These are phyloP conservation scores for Alternaria ventricosa DNA, from an alignment of 2,329 filamentous ascomycete genomes.

Conservation along the genomic window DNA sequence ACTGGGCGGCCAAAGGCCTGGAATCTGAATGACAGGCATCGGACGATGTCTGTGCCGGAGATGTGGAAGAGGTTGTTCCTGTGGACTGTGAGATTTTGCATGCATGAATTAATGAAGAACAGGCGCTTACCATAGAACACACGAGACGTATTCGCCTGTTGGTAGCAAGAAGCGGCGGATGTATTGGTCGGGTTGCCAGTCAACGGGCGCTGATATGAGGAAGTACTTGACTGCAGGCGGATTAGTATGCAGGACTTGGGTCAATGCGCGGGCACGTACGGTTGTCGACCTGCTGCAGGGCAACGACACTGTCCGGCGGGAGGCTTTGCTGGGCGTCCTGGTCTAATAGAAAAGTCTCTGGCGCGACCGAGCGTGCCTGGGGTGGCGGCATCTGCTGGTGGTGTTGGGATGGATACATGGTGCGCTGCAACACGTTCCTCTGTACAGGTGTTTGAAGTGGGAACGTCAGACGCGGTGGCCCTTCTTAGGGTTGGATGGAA, in stretches of 20 bases:
- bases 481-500: constrained; percentile 24
- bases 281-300: constrained; percentile 97
- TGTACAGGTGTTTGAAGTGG: constrained; percentile 35
- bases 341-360: constrained; percentile 98
- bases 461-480: constrained; percentile 38
- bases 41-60: constrained; percentile 96
- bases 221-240: constrained; percentile 88
- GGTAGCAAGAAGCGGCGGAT: constrained; percentile 94
- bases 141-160: constrained; percentile 98
- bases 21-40: constrained; percentile 97
- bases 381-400: constrained; percentile 83
- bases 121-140: constrained; percentile 78
- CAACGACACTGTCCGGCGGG: constrained; percentile 94
- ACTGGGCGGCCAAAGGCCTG: constrained; percentile 98
- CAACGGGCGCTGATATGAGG: constrained; percentile 96
- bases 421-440: constrained; percentile 47
- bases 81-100: constrained; percentile 34
- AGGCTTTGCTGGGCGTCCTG: constrained; percentile 96
- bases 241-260: constrained; percentile 38
- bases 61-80: constrained; percentile 99
- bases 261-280: constrained; percentile 63
- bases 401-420: constrained; percentile 62
- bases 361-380: constrained; percentile 73
- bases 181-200: constrained; percentile 96
- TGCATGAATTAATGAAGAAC: background rate